Evolutionary conservation across 805 yeast genomes (phyloP).

Genomic region (Saccharomycopsis malanga): DNA sequence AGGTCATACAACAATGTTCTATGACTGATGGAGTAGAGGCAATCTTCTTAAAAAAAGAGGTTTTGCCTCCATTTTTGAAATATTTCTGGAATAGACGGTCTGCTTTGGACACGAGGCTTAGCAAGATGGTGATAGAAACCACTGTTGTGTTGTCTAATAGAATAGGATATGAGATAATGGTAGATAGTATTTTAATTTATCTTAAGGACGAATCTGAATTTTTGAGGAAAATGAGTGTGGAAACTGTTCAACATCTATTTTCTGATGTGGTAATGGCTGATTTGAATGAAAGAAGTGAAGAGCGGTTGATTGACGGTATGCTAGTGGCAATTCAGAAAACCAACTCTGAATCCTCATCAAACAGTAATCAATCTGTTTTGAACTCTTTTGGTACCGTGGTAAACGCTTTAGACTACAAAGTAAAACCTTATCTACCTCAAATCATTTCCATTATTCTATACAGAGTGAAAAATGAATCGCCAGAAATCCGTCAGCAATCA

Average conservation of each 20-base stretch:
- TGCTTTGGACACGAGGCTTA: slow-evolving; percentile 58
- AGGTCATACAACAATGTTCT: slow-evolving; percentile 61
- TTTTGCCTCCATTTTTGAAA: slow-evolving; percentile 56
- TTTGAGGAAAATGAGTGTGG: slow-evolving; percentile 71
- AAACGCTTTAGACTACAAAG: slow-evolving; percentile 52
- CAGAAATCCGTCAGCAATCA: slow-evolving; percentile 75
- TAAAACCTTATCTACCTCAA: slow-evolving; percentile 64
- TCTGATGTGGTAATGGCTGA: slow-evolving; percentile 46
- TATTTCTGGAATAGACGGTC: slow-evolving; percentile 77
- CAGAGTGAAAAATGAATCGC: slow-evolving; percentile 61
- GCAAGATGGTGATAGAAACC: slow-evolving; percentile 61
- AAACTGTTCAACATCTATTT: slow-evolving; percentile 43
- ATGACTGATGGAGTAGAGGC: slow-evolving; percentile 44
- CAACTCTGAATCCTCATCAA: slow-evolving; percentile 31
- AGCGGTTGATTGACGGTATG: slow-evolving; percentile 70
- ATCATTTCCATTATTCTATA: slow-evolving; percentile 67
- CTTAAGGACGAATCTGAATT: slow-evolving; percentile 81
- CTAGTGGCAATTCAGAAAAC: slow-evolving; percentile 79
- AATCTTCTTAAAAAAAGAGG: slow-evolving; percentile 41
- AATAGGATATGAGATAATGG: slow-evolving; percentile 55
- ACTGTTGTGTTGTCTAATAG: slow-evolving; percentile 59
- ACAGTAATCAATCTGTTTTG: slow-evolving; percentile 34
- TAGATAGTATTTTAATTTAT: slow-evolving; percentile 48
- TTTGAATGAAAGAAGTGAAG: slow-evolving; percentile 53
- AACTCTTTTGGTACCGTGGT: slow-evolving; percentile 60